Conservation (phyloP, 75 land plant species). For the Cryptomeria japonica region DNA sequence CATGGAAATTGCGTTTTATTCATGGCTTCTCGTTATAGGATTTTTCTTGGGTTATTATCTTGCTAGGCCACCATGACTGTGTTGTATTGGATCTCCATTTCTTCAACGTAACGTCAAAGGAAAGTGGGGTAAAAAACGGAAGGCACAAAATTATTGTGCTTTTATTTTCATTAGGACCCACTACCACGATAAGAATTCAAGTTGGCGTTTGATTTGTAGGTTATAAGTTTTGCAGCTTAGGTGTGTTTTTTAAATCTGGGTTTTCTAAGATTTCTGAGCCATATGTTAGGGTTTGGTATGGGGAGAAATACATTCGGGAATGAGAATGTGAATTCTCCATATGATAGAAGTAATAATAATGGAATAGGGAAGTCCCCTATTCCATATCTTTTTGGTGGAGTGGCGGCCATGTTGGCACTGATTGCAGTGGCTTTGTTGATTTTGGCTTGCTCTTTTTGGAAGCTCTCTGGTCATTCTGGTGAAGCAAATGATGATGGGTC, state of each 20-base stretch:
- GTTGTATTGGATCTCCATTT: background rate
- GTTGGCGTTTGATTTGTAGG: background rate
- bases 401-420: constrained; percentile 23
- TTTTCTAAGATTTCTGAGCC: background rate
- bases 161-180: background rate
- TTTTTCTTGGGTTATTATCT: background rate
- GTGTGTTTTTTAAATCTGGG: background rate
- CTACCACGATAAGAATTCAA: background rate
- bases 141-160: background rate
- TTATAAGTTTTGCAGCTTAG: background rate
- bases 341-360: background rate
- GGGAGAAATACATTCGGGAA: background rate
- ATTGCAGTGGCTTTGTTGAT: constrained; percentile 16
- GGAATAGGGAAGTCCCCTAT: background rate
- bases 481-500: background rate
- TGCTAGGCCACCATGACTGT: background rate
- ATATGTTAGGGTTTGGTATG: background rate
- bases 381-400: constrained; percentile 21
- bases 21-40: background rate
- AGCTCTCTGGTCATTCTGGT: background rate
- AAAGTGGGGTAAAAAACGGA: background rate
- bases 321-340: background rate
- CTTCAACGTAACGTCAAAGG: background rate
- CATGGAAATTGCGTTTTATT: background rate
- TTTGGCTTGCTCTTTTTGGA: constrained; percentile 21